Conservation (phyloP, 2,329 filamentous ascomycete genomes). For the Penicillium sp. region DNA sequence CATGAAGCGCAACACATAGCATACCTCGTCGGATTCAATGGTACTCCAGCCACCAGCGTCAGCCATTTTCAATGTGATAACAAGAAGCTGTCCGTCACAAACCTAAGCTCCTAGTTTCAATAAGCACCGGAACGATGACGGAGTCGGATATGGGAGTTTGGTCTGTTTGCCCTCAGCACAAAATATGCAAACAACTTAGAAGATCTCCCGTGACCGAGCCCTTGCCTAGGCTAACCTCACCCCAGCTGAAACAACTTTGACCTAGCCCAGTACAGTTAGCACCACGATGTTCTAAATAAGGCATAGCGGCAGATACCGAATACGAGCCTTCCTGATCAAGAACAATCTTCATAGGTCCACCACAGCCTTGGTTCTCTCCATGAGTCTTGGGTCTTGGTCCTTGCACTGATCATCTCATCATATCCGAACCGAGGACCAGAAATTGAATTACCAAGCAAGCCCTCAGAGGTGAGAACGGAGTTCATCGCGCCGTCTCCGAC, state of each 20-base stretch:
- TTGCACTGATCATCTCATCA: neutral
- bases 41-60: constrained; percentile 82
- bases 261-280: neutral
- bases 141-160: neutral
- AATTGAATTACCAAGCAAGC: neutral
- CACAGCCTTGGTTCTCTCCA: neutral
- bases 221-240: neutral
- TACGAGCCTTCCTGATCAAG: constrained; percentile 9
- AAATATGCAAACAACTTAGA: neutral
- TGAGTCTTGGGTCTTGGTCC: neutral
- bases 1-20: constrained; percentile 36
- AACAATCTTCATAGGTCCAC: neutral
- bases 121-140: neutral
- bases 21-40: constrained; percentile 93
- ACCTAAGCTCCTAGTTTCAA: neutral
- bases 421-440: neutral
- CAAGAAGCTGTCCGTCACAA: neutral
- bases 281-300: neutral
- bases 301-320: constrained; percentile 13
- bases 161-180: neutral
- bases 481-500: neutral
- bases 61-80: constrained; percentile 55
- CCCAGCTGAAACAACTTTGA: neutral
- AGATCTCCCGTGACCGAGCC: neutral
- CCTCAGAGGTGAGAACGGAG: neutral